Base-by-base conservation (phyloP, 768 basidiomycete species). In the Strobilomyces dryophilus region DNA sequence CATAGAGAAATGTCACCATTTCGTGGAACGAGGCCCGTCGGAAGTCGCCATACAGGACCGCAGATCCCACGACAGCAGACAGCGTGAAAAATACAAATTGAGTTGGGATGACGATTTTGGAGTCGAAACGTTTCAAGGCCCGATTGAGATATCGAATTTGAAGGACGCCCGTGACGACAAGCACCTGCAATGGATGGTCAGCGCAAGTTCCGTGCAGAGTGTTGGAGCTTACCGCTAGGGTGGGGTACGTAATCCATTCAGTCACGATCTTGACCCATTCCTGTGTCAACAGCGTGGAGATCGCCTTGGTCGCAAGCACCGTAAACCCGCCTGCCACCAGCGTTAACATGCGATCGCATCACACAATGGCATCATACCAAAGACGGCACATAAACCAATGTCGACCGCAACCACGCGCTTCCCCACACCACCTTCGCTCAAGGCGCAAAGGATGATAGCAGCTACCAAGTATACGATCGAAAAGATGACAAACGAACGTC, bases 41-140 rank as follows among this genome's bases (percentile, higher is more conserved):
- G 73, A 99, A 99, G 69, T 99, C 95, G 24, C 91, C 88, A 65
- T 95, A 99, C 1, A 99, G 79, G 15, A 99, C 85, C 2, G 91
- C 92, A 5, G 92, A 95, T 26, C 95, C 95, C 51, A 90, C 74
- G 60, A 99, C 95, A 5, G 92, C 92, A 5, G 91, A 92, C 34
- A 98, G 76, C 24, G 91, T 95, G 74, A 98, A 98, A 51, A 93
- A 78, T 29, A 95, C 92, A 67, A 97, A 98, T 75, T 98, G 95
- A 14, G 85, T 86, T 5, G 95, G 95, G 57, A 98, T 92, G 24
- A 98, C 95, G 48, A 86, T 89, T 74, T 97, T 95, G 69, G 89
- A 85, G 65, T 97, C 92, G 67, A 98, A 98, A 20, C 85, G 81
- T 84, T 92, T 95, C 43, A 98, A 69, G 8, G 95, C 94, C 52